Base-by-base conservation (phyloP, 2,329 filamentous ascomycete genomes). In the Pseudocercospora pini-densiflorae region DNA sequence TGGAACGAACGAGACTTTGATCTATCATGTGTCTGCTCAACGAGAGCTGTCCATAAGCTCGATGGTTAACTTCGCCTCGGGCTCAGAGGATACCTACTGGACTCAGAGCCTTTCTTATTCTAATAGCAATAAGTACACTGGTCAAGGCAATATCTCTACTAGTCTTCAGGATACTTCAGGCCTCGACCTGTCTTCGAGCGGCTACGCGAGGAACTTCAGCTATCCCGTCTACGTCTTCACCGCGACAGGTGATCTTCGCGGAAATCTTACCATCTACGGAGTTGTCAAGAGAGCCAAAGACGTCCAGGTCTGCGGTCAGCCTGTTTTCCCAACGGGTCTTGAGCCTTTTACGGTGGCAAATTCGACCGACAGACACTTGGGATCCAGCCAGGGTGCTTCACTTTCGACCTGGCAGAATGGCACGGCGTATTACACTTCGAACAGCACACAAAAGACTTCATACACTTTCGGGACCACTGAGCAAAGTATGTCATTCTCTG, bases 221-320 rank as follows among this genome's bases (percentile, higher is more conserved):
- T 92, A 90, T 72, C 90, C 90, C 0, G 77, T 92, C 0, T 83
- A 81, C 71, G 86, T 86, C 57, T 86, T 86, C 71, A 85, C 83
- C 16, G 84, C 83, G 1, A 85, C 84, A 62, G 74, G 76, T 14
- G 75, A 80, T 12, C 74, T 82, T 27, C 61, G 80, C 2, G 75
- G 80, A 14, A 79, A 79, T 57, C 78, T 81, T 59, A 81, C 80
- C 2, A 82, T 86, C 63, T 73, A 79, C 24, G 86, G 82, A 10
- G 76, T 73, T n/a, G 76, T 89, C 70, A 77, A 77, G 51, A 82
- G 84, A 14, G 83, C 82, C 12, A 82, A 88, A 40, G 73, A 82
- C 19, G 80, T 86, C 8, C 73, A 80, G 27, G 80, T 81, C 27
- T 66, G 78, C 24, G 84, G 84, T 4, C 74, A 77, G 8, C 77